Evolutionary conservation across 148 eudicot genomes (phyloP).

Genomic region (Polygonum aviculare): DNA sequence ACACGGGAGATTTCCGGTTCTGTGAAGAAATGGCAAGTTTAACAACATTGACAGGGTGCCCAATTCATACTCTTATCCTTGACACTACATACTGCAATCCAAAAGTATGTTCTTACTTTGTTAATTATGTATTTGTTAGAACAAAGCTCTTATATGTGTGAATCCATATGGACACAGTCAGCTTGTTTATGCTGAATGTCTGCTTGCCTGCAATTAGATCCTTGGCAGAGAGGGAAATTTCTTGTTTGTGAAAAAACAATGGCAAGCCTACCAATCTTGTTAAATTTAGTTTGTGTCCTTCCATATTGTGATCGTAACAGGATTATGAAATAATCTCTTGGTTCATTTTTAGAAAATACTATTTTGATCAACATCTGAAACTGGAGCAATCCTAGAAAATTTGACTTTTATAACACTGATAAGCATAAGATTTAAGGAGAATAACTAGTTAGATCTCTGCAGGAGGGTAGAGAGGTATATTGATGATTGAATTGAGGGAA

Average conservation of each 20-base stretch:
- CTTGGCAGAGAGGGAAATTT: not conserved
- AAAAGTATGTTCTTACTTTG: conserved; percentile 33
- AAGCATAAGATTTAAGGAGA: not conserved
- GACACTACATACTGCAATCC: conserved; percentile 95
- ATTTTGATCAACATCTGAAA: not conserved
- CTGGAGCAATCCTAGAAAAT: not conserved
- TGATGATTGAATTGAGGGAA: not conserved
- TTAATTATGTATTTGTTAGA: conserved; percentile 3
- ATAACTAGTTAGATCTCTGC: not conserved
- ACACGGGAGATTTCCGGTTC: conserved; percentile 94
- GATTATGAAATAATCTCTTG: not conserved
- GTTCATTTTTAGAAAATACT: not conserved
- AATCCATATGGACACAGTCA: not conserved
- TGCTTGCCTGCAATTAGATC: not conserved
- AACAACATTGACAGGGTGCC: conserved; percentile 29
- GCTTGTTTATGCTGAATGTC: not conserved
- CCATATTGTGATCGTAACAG: not conserved
- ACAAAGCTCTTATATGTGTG: not conserved
- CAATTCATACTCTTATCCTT: conserved; percentile 67
- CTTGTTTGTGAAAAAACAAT: not conserved
- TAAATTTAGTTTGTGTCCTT: not conserved
- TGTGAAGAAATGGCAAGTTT: conserved; percentile 49
- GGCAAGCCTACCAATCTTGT: not conserved
- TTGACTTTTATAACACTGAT: not conserved
- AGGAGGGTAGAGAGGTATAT: not conserved